Evolutionary conservation across 2,329 filamentous ascomycete genomes (phyloP), one percentile per base, ranked within the genome.

Genomic region (Sphaerostilbella broomeana): DNA sequence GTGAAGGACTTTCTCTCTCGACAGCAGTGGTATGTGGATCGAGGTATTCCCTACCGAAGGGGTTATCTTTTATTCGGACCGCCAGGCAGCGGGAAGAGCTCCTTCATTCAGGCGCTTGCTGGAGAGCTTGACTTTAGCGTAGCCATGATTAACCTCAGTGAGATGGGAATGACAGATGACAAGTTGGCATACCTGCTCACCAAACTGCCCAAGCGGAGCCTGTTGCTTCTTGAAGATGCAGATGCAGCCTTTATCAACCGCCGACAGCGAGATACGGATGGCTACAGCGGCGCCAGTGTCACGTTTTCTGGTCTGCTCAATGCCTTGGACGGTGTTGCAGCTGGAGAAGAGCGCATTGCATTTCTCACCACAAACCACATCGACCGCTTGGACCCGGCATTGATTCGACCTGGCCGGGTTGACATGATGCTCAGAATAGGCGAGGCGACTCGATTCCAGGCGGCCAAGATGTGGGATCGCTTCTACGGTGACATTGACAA

Each of bases 281-380:
- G 89, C 2, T 95, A 94, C 55, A 77, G 74, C 26, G 89, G 89
- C 18, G 82, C 86, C 2, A 92, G 85, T 13, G 89, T 95, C 17
- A 98, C 92, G 0, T 97, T 95, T 54, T 97, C 90, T 0, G 90
- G 90, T 0, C 67, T 97, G 15, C 68, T 97, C 25, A 89, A 89
- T 53, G 84, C 85, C 0, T 62, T 90, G 11, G 92, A 98, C 47
- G 92, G 92, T 2, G 79, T 97, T n/a, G 88, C 88, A 6, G 94
- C 89, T 36, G 86, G 88, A 10, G 92, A 97, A 59, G 90, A 97
- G 66, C 78, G 92, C 38, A 85, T 98, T 46, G 80, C 94, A 1
- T 95, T 98, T 61, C 70, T 94, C 47, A 98, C 92, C 2, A 94
- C 90, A 15, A 98, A 98, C 55, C 87, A 95, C 55, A 79, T 95